Conservation (phyloP, 2,329 filamentous ascomycete genomes). For the Hypoxylon sp. region DNA sequence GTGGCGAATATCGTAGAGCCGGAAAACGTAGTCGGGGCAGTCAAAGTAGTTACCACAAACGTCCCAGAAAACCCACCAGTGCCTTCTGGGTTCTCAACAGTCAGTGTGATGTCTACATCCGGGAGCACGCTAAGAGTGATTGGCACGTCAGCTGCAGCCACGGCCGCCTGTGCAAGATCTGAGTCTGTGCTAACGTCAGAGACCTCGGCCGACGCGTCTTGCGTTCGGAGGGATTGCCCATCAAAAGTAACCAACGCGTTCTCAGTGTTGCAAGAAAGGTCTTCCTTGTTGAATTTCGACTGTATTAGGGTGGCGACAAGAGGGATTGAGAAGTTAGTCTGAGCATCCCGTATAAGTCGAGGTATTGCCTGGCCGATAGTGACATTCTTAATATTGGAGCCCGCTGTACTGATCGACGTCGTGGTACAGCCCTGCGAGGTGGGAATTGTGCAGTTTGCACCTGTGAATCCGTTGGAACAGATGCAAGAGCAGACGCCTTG, state of each 20-base stretch:
- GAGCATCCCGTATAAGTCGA: slow-evolving; percentile 75
- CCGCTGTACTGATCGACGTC: slow-evolving; percentile 60
- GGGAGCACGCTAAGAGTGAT: slow-evolving; percentile 55
- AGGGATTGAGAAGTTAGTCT: slow-evolving; percentile 80
- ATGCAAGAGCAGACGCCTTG: slow-evolving; percentile 84
- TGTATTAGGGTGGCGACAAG: slow-evolving; percentile 79
- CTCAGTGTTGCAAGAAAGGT: slow-evolving; percentile 85
- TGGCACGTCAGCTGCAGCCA: slow-evolving; percentile 47
- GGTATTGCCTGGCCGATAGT: slow-evolving; percentile 87
- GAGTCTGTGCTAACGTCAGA: slow-evolving; percentile 44
- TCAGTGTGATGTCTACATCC: slow-evolving; percentile 56
- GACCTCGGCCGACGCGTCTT: slow-evolving; percentile 51
- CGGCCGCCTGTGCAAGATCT: slow-evolving; percentile 40
- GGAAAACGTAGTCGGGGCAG: slow-evolving; percentile 41
- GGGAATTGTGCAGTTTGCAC: slow-evolving; percentile 65
- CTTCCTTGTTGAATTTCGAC: slow-evolving; percentile 80
- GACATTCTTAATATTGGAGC: slow-evolving; percentile 70
- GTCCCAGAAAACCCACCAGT: slow-evolving; percentile 43
- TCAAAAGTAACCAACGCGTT: slow-evolving; percentile 92
- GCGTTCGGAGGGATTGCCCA: slow-evolving; percentile 62
- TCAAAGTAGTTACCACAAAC: slow-evolving; percentile 49
- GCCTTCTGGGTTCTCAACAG: slow-evolving; percentile 45
- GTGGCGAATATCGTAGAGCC: slow-evolving; percentile 54
- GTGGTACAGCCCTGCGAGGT: slow-evolving; percentile 68
- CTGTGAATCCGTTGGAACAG: slow-evolving; percentile 89